Evolutionary conservation across 2,329 filamentous ascomycete genomes (phyloP).

Genomic region (Clonostachys rhizophaga): DNA sequence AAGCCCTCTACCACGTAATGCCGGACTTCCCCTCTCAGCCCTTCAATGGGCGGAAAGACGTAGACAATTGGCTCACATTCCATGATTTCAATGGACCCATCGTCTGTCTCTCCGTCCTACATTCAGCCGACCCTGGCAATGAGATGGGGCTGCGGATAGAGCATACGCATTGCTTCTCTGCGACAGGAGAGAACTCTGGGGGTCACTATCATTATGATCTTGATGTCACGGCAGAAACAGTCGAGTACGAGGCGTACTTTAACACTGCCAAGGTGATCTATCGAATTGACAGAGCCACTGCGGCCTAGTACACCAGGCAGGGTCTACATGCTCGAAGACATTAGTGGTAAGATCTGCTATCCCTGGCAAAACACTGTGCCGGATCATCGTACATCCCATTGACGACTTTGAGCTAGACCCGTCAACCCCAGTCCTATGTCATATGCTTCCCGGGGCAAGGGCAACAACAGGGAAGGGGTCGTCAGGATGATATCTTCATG

Average conservation of each 20-base stretch:
- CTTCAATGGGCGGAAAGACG: conserved; percentile 16
- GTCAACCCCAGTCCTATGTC: too few relatives aligned
- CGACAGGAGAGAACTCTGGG: conserved; percentile 19
- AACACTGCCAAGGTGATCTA: conserved; percentile 33
- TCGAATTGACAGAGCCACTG: conserved; percentile 20
- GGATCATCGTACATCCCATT: too few relatives aligned
- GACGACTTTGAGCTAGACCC: too few relatives aligned
- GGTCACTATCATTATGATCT: conserved; percentile 40
- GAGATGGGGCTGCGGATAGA: conserved; percentile 34
- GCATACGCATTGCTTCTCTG: conserved; percentile 39
- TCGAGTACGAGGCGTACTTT: conserved; percentile 41
- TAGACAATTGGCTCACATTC: conserved; percentile 31
- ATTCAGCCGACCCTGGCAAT: conserved; percentile 30
- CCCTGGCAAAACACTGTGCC: too few relatives aligned
- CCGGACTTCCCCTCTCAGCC: conserved; percentile 31
- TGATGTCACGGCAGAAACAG: conserved; percentile 13
- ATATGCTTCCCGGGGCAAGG: too few relatives aligned
- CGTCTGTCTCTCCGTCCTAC: conserved; percentile 32
- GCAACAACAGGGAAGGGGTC: too few relatives aligned
- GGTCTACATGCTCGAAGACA: too few relatives aligned
- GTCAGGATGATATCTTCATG: too few relatives aligned
- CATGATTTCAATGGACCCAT: conserved; percentile 27
- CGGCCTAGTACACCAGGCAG: too few relatives aligned
- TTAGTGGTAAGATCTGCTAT: too few relatives aligned
- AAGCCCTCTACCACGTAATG: conserved; percentile 34